Base-by-base conservation (phyloP, 805 yeast species). In the Metschnikowia borealis region DNA sequence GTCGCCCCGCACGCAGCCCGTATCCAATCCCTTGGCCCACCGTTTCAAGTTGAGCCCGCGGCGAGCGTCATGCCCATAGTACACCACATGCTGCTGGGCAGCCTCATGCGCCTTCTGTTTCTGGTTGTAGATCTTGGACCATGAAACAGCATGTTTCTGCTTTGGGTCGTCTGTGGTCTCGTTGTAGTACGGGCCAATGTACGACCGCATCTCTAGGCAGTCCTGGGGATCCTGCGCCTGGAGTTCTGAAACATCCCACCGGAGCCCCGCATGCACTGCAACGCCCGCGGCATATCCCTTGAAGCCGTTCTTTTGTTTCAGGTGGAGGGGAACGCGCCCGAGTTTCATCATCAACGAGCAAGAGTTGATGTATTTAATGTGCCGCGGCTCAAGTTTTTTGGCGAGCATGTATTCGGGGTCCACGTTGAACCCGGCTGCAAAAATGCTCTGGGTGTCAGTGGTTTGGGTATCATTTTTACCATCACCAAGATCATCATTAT, bases 31-130 rank as follows among this genome's bases (percentile, higher is more conserved):
- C 59, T 80, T 81, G 3, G 96, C 75, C 65, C 74, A 89, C 53
- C 79, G 77, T 55, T 78, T 78, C 45, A 84, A 55, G 49, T 79
- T 81, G 45, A 90, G 76, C 1, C 97, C 96, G 48, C 84, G 71
- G 49, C 81, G 74, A 3, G 97, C 95, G 62, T 89, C 95, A 62
- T 91, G 98, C 1, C 97, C 98, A 63, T 91, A 91, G 59, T 81
- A 82, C 3, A 88, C 89, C 20, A 77, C 70, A 15, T 47, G 38
- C 47, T 71, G 43, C 58, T 66, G 62, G 57, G 69, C 54, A 64
- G 67, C 38, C 51, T 56, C 48, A 61, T 66, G 38, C 53, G 63
- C 56, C 47, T 66, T 64, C 56, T 77, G 81, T 51, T 71, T 70
- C 39, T 62, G 55, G 54, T 80, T 78, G 80, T 82, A 84, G 15